phyloP scores from a whole-genome alignment of 768 basidiomycete genomes.

The Fibroporia radiculosa region DNA sequence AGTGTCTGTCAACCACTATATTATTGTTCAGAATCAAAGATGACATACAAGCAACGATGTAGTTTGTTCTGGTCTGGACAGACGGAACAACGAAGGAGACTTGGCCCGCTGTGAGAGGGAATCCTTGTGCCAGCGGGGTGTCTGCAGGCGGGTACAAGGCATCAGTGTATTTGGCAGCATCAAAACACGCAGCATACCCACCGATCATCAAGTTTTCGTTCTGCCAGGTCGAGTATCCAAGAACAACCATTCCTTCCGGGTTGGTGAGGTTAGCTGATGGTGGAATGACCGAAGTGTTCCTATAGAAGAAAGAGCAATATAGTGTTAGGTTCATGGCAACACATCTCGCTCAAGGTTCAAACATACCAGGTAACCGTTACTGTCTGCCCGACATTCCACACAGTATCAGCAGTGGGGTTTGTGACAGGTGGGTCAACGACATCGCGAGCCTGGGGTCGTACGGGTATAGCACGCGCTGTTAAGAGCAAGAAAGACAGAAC shows the following conservation, averaged over 20 bases:
- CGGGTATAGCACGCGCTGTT: slow-evolving; percentile 1
- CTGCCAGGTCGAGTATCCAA: slow-evolving; percentile 32
- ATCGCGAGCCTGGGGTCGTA: slow-evolving; percentile 4
- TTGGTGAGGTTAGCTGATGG: slow-evolving; percentile 25
- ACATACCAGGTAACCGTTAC: slow-evolving; percentile 38
- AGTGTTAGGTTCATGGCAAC: not conserved
- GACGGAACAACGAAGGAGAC: slow-evolving; percentile 34
- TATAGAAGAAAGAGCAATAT: not conserved
- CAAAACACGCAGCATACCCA: slow-evolving; percentile 23
- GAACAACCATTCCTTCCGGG: slow-evolving; percentile 29
- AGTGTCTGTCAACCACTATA: not conserved
- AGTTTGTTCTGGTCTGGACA: slow-evolving; percentile 28
- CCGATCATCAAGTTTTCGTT: slow-evolving; percentile 44
- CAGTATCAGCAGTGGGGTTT: slow-evolving; percentile 22
- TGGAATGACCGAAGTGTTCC: slow-evolving; percentile 30
- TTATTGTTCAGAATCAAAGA: not conserved
- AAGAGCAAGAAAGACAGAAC: slow-evolving; percentile 1
- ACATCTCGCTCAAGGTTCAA: not conserved
- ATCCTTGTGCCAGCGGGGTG: slow-evolving; percentile 33
- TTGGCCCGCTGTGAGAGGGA: slow-evolving; percentile 31
- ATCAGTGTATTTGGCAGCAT: no score
- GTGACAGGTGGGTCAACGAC: slow-evolving; percentile 32
- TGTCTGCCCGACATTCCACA: slow-evolving; percentile 31
- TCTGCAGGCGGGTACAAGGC: no score
- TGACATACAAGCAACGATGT: slow-evolving; percentile 36